phyloP scores from a whole-genome alignment of 108 stramenopile genomes.

The Conticribra weissflogii region DNA sequence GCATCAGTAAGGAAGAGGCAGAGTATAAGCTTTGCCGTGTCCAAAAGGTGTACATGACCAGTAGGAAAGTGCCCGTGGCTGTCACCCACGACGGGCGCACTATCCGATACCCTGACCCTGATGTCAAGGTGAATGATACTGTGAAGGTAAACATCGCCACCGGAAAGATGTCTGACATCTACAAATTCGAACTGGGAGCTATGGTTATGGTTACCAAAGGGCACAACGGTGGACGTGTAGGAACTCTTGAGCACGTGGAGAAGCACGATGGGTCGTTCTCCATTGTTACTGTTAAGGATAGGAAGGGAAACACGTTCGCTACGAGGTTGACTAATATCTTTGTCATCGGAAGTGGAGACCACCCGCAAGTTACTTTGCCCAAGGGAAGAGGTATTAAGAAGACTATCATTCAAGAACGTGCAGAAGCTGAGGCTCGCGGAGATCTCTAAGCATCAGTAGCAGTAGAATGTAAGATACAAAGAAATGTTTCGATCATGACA shows the following conservation, averaged over 20 bases:
- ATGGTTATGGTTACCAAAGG: constrained; percentile 96
- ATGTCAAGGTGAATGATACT: constrained; percentile 97
- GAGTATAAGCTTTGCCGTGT: constrained; percentile 99
- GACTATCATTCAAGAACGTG: constrained; percentile 96
- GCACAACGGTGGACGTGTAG: constrained; percentile 97
- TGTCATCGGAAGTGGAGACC: constrained; percentile 91
- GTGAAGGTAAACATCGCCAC: constrained; percentile 97
- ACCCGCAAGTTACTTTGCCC: constrained; percentile 93
- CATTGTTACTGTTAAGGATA: constrained; percentile 97
- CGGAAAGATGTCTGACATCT: constrained; percentile 93
- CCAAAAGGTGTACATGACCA: constrained; percentile 86
- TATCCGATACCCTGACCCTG: constrained; percentile 98
- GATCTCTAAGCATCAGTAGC: constrained; percentile 41
- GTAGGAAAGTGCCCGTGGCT: constrained; percentile 96
- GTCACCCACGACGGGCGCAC: constrained; percentile 99
- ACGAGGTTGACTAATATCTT: constrained; percentile 96
- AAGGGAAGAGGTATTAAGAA: constrained; percentile 99
- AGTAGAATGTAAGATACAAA: background rate
- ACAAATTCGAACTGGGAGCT: constrained; percentile 98
- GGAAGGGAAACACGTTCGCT: constrained; percentile 96
- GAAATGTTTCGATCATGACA: background rate
- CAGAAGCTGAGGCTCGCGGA: constrained; percentile 86
- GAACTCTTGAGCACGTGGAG: constrained; percentile 95
- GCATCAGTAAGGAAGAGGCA: constrained; percentile 91
- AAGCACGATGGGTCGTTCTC: constrained; percentile 98